Evolutionary conservation across 805 yeast genomes (phyloP), one percentile per base, ranked within the genome.

Genomic region (Zygoascus bituminiphila): DNA sequence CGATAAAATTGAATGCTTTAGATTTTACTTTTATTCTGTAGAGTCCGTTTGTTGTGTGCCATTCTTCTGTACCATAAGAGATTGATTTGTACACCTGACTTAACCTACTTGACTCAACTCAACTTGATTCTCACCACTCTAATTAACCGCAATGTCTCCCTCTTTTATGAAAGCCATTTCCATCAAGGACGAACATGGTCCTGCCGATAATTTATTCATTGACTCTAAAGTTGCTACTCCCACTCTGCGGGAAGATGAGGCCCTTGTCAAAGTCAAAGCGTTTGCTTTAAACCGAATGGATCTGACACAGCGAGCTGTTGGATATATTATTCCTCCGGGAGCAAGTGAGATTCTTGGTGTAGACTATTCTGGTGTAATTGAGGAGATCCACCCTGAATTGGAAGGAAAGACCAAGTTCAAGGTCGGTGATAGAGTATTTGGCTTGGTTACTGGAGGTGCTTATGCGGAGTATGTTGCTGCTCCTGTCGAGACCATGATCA

Each of bases 281-380:
- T 63, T 67, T 50, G 71, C 69, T 2, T 48, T 69, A 22, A 66
- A 65, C 44, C 57, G 63, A 14, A 60, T 65, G 57, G 72, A 68
- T 51, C 42, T 64, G 5, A 19, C 54, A 20, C 68, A 64, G 46
- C 57, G 67, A 7, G 44, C 51, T 8, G 64, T 63, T 15, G 7
- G 22, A 24, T 65, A 65, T 45, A 65, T 65, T 17, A 43, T 59
- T 4, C 69, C 69, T 6, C 58, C 63, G 1, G 55, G 54, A 9
- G 64, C 61, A 3, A 54, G 66, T 15, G 38, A 48, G 22, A 61
- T 60, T 8, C 53, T 67, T 6, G 73, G 73, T 10, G 66, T 63
- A 3, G 72, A 67, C 48, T 68, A 67, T 47, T 54, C 68, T 12
- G 73, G 73, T 6, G 48, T 49, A 4, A 51, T 68, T 26, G 57